Evolutionary conservation across 139 green algal species (phyloP).

Genomic region (Chlorella sp.): DNA sequence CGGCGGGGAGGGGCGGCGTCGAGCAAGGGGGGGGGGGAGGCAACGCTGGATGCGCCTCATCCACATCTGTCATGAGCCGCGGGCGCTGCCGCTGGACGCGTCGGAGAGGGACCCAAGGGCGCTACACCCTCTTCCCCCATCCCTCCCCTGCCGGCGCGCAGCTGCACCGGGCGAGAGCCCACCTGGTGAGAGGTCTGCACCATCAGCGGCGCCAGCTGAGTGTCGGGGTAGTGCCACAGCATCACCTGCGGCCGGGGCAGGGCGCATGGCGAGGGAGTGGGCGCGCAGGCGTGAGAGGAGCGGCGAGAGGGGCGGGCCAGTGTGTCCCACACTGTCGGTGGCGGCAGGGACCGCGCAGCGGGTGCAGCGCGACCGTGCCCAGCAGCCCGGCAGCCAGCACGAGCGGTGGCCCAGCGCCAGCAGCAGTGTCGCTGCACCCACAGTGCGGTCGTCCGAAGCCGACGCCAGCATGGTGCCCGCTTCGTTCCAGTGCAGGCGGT

Average conservation of each 20-base stretch:
- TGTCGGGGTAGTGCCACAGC: constrained; percentile 72
- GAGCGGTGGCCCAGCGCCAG: not conserved
- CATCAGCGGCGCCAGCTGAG: constrained; percentile 42
- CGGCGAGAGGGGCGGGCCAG: not conserved
- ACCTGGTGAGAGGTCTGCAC: constrained; percentile 73
- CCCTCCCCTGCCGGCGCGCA: too few species aligned
- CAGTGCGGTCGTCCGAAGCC: constrained; percentile 71
- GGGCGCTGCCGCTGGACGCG: too few species aligned
- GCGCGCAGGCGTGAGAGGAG: too few species aligned
- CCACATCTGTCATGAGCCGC: too few species aligned
- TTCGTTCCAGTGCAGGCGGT: constrained; percentile 77
- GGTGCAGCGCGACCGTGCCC: not conserved
- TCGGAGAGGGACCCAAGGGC: too few species aligned
- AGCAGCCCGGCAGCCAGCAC: not conserved
- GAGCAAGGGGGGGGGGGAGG: too few species aligned
- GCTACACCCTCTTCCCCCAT: too few species aligned
- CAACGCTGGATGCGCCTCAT: too few species aligned
- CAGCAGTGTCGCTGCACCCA: constrained; percentile 4
- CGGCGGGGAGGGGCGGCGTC: too few species aligned
- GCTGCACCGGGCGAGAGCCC: too few species aligned
- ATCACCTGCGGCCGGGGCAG: constrained; percentile 12
- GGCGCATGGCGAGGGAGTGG: not conserved
- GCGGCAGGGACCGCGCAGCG: not conserved
- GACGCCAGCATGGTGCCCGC: constrained; percentile 70
- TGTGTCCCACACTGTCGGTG: not conserved